Evolutionary conservation across 257 asterid genomes (phyloP).

Genomic region (Fraxinus americana): DNA sequence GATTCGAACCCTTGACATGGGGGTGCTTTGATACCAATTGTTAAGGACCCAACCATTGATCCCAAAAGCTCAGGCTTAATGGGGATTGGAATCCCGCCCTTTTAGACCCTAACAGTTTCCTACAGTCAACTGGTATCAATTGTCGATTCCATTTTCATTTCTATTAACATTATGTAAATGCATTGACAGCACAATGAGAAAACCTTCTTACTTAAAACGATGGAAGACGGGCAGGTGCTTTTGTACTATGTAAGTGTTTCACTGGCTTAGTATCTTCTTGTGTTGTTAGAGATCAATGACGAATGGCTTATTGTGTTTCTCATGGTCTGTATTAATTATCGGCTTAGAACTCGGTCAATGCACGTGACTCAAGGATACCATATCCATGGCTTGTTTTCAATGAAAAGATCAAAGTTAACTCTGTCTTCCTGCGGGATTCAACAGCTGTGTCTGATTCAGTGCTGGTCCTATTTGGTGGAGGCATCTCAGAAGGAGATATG

Average conservation of each 20-base stretch:
- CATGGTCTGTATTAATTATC: constrained; percentile 24
- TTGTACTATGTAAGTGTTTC: constrained; percentile 68
- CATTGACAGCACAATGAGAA: constrained; percentile 79
- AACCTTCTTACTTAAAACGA: constrained; percentile 84
- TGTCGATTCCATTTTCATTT: background rate
- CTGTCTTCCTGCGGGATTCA: constrained; percentile 90
- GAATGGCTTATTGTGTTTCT: constrained; percentile 13
- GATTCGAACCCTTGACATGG: no score
- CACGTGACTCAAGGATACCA: constrained; percentile 72
- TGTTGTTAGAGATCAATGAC: constrained; percentile 9
- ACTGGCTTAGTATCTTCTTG: constrained; percentile 22
- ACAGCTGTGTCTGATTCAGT: constrained; percentile 87
- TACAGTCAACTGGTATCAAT: background rate
- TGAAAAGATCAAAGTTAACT: constrained; percentile 87
- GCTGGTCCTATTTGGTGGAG: constrained; percentile 92
- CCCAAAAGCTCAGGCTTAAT: no score
- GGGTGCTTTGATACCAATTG: no score
- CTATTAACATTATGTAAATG: constrained; percentile 23
- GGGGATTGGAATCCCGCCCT: no score
- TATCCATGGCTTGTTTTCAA: constrained; percentile 96
- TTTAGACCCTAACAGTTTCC: no score
- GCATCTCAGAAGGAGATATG: constrained; percentile 58
- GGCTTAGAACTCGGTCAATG: constrained; percentile 78
- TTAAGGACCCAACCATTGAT: no score
- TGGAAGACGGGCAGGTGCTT: constrained; percentile 93